Base-by-base conservation (phyloP, 192 early-diverging fungal species). In the Phycomyces nitens region DNA sequence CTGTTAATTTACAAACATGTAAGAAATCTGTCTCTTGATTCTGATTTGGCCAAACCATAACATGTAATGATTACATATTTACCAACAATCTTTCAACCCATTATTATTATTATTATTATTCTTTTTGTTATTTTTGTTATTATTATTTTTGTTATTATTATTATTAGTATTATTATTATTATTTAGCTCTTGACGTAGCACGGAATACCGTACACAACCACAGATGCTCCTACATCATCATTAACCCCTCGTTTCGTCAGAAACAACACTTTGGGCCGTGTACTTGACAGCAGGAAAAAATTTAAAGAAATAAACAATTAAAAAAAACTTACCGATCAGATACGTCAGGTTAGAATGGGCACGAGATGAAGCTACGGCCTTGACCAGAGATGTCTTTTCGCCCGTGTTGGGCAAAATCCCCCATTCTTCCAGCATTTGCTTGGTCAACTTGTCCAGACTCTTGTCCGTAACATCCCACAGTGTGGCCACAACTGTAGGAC, bases 391-490 rank as follows among this genome's bases (percentile, higher is more conserved):
- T 34, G 79, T 51, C 0, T 70, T 55, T 56, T 56, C 20, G 47
- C 20, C 53, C 8, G 12, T 50, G 14, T 34, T 41, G 47, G 70
- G 68, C 18, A 79, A 61, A 22, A 96, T 59, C 3, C 89, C 91
- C 92, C 94, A 95, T 5, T 70, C 57, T 2, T 69, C 66, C 64
- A 99, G 77, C 74, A 95, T 47, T 0, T 74, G 67, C 22, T 84
- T 82, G 2, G 89, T 89, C 62, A 96, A 94, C 12, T 88, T 82
- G 70, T 99, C 97, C 65, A 99, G 91, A 68, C 97, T 95, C 64
- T 86, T 81, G 72, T 99, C 97, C 2, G 95, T 97, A 7, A 99
- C 94, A 73, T 99, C 97, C 97, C 97, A 99, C 22, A 99, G 76
- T 58, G 96, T 99, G 20, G 90, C 94, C 3, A 96, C 89, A 0